A percentile compares a stretch with the other conserved stretches of the same genome.
These are phyloP conservation scores for Coniochaeta sp. DNA, from an alignment of 2,329 filamentous ascomycete genomes.

Conservation along the genomic window DNA sequence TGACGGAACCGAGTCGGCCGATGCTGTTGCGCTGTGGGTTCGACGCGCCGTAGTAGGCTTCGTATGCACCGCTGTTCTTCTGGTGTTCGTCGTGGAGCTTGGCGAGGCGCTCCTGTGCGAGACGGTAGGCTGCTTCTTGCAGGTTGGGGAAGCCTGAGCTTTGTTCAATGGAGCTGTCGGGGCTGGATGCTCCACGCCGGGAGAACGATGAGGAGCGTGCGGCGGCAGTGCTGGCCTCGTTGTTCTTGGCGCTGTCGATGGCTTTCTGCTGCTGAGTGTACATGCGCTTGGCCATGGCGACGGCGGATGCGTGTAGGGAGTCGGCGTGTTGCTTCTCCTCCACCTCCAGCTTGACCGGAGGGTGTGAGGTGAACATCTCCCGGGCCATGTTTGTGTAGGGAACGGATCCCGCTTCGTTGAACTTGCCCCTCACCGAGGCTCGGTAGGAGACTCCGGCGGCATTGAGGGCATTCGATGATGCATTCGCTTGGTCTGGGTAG, in stretches of 20 bases:
- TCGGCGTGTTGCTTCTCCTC: slow-evolving; percentile 69
- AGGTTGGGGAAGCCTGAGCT: slow-evolving; percentile 54
- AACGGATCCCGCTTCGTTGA: slow-evolving; percentile 56
- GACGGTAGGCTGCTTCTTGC: slow-evolving; percentile 79
- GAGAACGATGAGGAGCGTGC: slow-evolving; percentile 14
- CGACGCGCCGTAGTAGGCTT: slow-evolving; percentile 68
- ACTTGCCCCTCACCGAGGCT: slow-evolving; percentile 31
- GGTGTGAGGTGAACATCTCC: slow-evolving; percentile 71
- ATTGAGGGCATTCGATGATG: slow-evolving; percentile 61
- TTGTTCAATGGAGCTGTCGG: slow-evolving; percentile 23
- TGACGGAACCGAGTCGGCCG: slow-evolving; percentile 38
- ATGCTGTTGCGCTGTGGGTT: slow-evolving; percentile 23
- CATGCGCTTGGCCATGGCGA: slow-evolving; percentile 87
- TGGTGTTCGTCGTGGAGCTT: slow-evolving; percentile 69
- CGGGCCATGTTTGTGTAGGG: slow-evolving; percentile 61
- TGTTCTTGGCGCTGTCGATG: slow-evolving; percentile 41
- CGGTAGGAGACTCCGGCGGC: slow-evolving; percentile 65
- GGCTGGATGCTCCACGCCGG: slow-evolving; percentile 10
- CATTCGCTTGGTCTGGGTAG: slow-evolving; percentile 52
- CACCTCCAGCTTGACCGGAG: slow-evolving; percentile 63
- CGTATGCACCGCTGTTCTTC: slow-evolving; percentile 55
- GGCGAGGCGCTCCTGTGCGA: slow-evolving; percentile 75
- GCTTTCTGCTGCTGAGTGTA: slow-evolving; percentile 63
- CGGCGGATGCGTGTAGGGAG: slow-evolving; percentile 70
- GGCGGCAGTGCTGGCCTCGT: slow-evolving; percentile 16